Percentiles rank a stretch among this genome's conserved stretches.
phyloP scores from a whole-genome alignment of 371 early-diverging fungal species.

The Mucor velutinosus region DNA sequence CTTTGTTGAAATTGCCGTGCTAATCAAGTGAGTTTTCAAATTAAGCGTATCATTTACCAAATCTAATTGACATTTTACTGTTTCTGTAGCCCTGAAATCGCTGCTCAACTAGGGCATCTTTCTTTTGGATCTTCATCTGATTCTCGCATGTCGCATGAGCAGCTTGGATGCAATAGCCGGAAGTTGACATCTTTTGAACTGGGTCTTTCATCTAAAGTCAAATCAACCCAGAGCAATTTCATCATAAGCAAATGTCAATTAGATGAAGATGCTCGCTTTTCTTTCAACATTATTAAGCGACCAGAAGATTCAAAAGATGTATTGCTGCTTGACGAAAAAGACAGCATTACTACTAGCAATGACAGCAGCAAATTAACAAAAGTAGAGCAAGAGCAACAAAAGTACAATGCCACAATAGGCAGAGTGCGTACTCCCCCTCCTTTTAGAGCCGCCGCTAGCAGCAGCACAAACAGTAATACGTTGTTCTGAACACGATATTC shows the following conservation, averaged over 20 bases:
- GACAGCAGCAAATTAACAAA: neutral
- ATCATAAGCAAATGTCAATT: neutral
- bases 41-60: neutral
- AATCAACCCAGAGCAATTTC: neutral
- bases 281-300: neutral
- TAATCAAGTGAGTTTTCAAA: constrained; percentile 31
- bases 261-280: constrained; percentile 5
- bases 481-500: neutral
- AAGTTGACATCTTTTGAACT: neutral
- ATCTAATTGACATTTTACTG: neutral
- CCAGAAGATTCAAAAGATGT: neutral
- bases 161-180: neutral
- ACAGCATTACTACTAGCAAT: neutral
- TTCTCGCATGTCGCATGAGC: neutral
- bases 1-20: constrained; percentile 28
- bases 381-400: constrained; percentile 30
- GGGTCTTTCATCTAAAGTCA: neutral
- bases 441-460: neutral
- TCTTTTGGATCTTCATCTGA: constrained; percentile 6
- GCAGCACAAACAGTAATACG: neutral
- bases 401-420: constrained; percentile 33
- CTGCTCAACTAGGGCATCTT: constrained; percentile 7
- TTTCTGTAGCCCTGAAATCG: constrained; percentile 11
- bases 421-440: constrained; percentile 24
- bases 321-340: neutral